Base-by-base conservation (phyloP, 2,329 filamentous ascomycete species). In the Colletotrichum spinosum region DNA sequence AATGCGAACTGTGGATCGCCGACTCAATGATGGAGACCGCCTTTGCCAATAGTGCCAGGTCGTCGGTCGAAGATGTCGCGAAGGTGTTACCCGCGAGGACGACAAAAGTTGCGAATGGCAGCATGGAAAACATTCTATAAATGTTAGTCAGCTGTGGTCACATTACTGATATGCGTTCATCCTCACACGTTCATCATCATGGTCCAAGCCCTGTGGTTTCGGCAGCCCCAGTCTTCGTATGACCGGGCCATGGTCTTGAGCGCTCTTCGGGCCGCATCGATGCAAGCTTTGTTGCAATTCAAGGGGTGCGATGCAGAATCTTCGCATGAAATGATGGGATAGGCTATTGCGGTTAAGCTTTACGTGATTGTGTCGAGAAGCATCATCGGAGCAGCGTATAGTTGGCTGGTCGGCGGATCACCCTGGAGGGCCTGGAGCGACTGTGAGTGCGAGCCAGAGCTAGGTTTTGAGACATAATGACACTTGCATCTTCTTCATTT, bases 151-250 rank as follows among this genome's bases (percentile, higher is more conserved):
- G 41, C 12, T 15, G 9, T 8, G 12, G 12, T 13, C 0, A 13
- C 17, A 0, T 35, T 4, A 8, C 17, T 17, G 2, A 11, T 35
- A 17, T 5, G 5, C 5, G 39, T 6, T 17, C 6, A 12, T 6
- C 25, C 53, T 17, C 17, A 53, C 60, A 63, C 52, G 35, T 57
- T 63, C 7, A 63, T 39, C 48, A 57, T 2, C 60, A 63, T 44
- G 1, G 60, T 13, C 39, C 41, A 63, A 9, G 46, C 15, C 1
- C 35, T 57, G 7, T 44, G 41, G 2, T 45, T 53, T 8, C 13
- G 38, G 6, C 25, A 12, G 2, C 55, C 46, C 44, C 38, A 42
- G 4, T 39, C 55, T 5, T 41, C 34, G 6, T 35, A 55, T 6
- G 15, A 33, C 39, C 48, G 17, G 4, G 25, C 45, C 25, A 63